Conservation (phyloP, 176 grass and related monocot genomes). For the Triticum timopheevii region DNA sequence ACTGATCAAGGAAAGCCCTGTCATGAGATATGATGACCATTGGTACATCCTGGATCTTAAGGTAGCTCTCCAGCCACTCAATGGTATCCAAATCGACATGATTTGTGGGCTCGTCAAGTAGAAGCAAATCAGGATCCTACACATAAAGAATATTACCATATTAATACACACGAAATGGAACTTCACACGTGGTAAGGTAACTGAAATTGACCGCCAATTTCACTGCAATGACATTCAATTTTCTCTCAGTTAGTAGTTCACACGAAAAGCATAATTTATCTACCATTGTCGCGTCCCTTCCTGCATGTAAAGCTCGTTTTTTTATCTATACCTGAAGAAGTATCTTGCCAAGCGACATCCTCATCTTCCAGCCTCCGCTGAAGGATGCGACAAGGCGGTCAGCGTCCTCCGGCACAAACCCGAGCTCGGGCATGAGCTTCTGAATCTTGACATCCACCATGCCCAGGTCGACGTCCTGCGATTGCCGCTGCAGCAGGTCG, state of each 20-base stretch:
- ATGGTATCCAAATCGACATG: conserved; percentile 95
- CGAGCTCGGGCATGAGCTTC: conserved; percentile 92
- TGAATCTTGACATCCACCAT: conserved; percentile 86
- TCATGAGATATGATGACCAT: conserved; percentile 99
- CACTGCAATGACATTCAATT: neutral
- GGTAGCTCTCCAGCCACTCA: conserved; percentile 94
- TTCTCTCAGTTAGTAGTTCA: neutral
- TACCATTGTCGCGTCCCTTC: neutral
- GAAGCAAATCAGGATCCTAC: conserved; percentile 92
- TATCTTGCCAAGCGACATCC: conserved; percentile 97
- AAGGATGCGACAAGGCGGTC: conserved; percentile 87
- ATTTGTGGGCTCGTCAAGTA: conserved; percentile 97
- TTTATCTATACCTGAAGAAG: conserved; percentile 76
- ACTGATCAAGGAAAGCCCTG: conserved; percentile 90
- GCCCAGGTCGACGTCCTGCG: conserved; percentile 71
- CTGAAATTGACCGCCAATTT: neutral
- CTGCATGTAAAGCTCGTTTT: neutral
- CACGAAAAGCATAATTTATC: neutral
- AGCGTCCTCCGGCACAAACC: conserved; percentile 74
- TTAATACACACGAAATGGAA: neutral
- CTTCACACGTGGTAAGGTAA: neutral
- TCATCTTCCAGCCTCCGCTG: conserved; percentile 95
- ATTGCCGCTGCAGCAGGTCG: conserved; percentile 77
- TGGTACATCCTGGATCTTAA: conserved; percentile 78
- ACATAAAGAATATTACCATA: neutral